phyloP scores from a whole-genome alignment of 106 monocot genomes.

The Chionographis japonica region DNA sequence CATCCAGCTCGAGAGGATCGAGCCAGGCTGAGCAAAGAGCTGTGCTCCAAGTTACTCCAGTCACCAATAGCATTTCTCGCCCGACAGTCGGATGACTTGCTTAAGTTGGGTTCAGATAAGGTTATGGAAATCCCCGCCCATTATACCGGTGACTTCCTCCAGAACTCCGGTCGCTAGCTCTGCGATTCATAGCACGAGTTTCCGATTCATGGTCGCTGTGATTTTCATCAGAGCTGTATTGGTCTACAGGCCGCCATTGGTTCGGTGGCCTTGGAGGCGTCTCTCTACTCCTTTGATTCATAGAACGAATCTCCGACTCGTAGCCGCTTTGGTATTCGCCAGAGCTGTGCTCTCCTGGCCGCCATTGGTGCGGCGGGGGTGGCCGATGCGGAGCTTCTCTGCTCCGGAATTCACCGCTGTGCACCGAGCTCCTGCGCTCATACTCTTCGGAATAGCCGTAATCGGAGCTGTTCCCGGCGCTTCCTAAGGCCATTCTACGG shows the following conservation, averaged over 20 bases:
- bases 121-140: not conserved
- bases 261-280: no score
- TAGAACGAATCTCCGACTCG: no score
- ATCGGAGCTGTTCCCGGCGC: conserved; percentile 1
- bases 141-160: conserved; percentile 2
- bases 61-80: no score
- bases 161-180: not conserved
- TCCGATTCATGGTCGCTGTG: not conserved
- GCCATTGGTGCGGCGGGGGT: not conserved
- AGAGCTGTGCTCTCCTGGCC: conserved; percentile 1
- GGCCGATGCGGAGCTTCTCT: not conserved
- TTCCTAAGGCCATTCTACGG: conserved; percentile 24
- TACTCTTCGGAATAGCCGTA: conserved; percentile 14
- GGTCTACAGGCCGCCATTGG: no score
- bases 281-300: no score
- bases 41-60: no score
- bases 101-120: no score
- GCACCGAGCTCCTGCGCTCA: conserved; percentile 9
- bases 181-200: conserved; percentile 11
- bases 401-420: conserved; percentile 15
- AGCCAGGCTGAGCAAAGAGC: no score
- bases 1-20: no score
- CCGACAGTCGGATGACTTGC: no score
- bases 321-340: not conserved
- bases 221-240: no score